Percentiles rank a stretch among this genome's conserved stretches.
phyloP scores from a whole-genome alignment of 2,329 filamentous ascomycete genomes.

The Pseudogymnoascus sp. region DNA sequence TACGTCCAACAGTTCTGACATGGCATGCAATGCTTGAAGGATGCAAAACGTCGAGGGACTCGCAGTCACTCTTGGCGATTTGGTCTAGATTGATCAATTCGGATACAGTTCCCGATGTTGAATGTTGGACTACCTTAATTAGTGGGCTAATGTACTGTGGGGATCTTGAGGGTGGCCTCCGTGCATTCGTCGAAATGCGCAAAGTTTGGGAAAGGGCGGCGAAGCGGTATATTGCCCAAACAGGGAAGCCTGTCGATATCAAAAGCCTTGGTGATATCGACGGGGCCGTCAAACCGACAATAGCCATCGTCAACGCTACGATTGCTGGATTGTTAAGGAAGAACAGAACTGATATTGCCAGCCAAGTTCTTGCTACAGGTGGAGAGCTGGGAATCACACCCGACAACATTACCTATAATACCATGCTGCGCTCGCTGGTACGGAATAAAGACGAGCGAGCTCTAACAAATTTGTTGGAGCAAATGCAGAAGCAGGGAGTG shows the following conservation, averaged over 20 bases:
- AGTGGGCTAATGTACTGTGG: slow-evolving; percentile 53
- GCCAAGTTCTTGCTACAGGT: slow-evolving; percentile 44
- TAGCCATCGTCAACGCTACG: slow-evolving; percentile 61
- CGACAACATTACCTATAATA: slow-evolving; percentile 53
- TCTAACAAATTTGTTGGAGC: slow-evolving; percentile 43
- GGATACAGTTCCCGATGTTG: slow-evolving; percentile 51
- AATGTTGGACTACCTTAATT: slow-evolving; percentile 64
- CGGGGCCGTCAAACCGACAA: slow-evolving; percentile 48
- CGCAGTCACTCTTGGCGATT: slow-evolving; percentile 52
- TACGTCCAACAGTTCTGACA: slow-evolving; percentile 53
- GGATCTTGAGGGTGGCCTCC: slow-evolving; percentile 47
- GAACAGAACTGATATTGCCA: slow-evolving; percentile 41
- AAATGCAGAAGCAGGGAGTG: slow-evolving; percentile 51
- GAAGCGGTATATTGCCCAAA: slow-evolving; percentile 18
- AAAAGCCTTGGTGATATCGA: slow-evolving; percentile 24
- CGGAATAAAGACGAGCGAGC: slow-evolving; percentile 39
- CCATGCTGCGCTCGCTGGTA: slow-evolving; percentile 54
- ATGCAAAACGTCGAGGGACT: slow-evolving; percentile 52
- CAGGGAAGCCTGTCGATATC: slow-evolving; percentile 16
- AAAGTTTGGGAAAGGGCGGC: slow-evolving; percentile 41
- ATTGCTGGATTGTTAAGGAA: slow-evolving; percentile 52
- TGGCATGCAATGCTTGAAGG: slow-evolving; percentile 70
- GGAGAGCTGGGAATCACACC: slow-evolving; percentile 36
- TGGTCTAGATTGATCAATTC: slow-evolving; percentile 57
- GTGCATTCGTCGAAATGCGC: slow-evolving; percentile 59